phyloP scores from a whole-genome alignment of 148 eudicot genomes.

The Mesembryanthemum crystallinum region DNA sequence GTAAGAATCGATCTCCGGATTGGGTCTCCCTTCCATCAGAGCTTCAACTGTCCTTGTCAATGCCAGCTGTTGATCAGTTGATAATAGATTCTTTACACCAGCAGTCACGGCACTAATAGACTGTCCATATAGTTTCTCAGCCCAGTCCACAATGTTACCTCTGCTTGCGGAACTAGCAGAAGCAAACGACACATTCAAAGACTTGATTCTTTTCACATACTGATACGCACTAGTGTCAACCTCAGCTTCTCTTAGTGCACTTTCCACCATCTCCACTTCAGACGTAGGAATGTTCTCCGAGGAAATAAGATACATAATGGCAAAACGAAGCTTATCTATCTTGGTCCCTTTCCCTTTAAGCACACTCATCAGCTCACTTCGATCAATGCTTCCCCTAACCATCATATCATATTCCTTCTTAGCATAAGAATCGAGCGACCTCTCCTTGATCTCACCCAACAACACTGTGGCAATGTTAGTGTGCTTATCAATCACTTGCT shows the following conservation, averaged over 20 bases:
- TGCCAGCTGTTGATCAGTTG: conserved; percentile 81
- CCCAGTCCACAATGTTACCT: conserved; percentile 91
- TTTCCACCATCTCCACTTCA: conserved; percentile 83
- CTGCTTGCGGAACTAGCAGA: conserved; percentile 78
- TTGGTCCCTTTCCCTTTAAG: conserved; percentile 84
- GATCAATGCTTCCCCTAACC: conserved; percentile 81
- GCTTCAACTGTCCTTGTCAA: conserved; percentile 90
- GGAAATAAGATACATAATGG: conserved; percentile 85
- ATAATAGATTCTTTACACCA: conserved; percentile 82
- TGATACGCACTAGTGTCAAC: conserved; percentile 92
- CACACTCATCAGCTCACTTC: conserved; percentile 69
- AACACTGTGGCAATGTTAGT: conserved; percentile 85
- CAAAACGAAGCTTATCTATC: conserved; percentile 87
- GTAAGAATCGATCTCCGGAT: conserved; percentile 85
- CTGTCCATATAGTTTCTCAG: conserved; percentile 89
- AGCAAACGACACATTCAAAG: conserved; percentile 80
- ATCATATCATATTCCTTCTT: conserved; percentile 93
- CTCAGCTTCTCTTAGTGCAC: conserved; percentile 78
- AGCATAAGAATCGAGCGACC: conserved; percentile 86
- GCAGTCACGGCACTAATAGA: conserved; percentile 93
- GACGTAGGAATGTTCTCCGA: conserved; percentile 65
- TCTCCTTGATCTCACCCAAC: conserved; percentile 84
- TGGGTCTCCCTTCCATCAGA: conserved; percentile 91
- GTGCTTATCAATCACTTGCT: conserved; percentile 89
- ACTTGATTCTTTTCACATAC: conserved; percentile 88